phyloP scores from a whole-genome alignment of 805 yeast species.

The Metschnikowia proteae region DNA sequence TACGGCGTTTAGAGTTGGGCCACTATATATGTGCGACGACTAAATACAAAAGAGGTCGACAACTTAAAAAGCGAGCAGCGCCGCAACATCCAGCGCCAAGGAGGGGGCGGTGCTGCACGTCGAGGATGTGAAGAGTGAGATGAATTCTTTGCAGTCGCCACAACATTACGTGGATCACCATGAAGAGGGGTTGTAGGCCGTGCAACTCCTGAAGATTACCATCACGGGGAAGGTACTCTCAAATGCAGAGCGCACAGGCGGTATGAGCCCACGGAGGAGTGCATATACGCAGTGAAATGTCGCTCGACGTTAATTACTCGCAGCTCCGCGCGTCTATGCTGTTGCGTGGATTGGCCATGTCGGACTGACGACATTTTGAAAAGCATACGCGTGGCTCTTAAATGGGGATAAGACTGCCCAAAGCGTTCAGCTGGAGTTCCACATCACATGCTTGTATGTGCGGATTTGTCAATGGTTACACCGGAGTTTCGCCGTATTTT shows the following conservation, averaged over 20 bases:
- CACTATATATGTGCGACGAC: neutral
- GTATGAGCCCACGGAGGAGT: neutral
- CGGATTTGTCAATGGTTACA: too few species aligned
- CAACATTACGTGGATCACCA: too few species aligned
- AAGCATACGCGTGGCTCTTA: neutral
- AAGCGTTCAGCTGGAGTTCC: neutral
- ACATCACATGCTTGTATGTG: too few species aligned
- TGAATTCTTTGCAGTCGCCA: too few species aligned
- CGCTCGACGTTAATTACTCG: neutral
- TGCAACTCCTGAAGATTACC: neutral
- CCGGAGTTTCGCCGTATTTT: too few species aligned
- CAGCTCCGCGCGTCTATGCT: conserved; percentile 1
- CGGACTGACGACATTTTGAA: neutral
- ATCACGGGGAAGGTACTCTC: neutral
- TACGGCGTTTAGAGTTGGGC: neutral
- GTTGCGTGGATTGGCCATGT: neutral
- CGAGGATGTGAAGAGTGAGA: too few species aligned
- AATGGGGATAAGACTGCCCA: neutral
- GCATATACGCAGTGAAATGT: neutral
- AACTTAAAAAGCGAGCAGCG: neutral
- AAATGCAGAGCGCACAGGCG: neutral
- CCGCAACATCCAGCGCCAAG: neutral
- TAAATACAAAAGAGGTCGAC: neutral
- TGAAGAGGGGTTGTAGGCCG: too few species aligned
- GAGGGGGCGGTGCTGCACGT: too few species aligned